phyloP scores from a whole-genome alignment of 2,329 filamentous ascomycete genomes.

The Escovopsis sp. region DNA sequence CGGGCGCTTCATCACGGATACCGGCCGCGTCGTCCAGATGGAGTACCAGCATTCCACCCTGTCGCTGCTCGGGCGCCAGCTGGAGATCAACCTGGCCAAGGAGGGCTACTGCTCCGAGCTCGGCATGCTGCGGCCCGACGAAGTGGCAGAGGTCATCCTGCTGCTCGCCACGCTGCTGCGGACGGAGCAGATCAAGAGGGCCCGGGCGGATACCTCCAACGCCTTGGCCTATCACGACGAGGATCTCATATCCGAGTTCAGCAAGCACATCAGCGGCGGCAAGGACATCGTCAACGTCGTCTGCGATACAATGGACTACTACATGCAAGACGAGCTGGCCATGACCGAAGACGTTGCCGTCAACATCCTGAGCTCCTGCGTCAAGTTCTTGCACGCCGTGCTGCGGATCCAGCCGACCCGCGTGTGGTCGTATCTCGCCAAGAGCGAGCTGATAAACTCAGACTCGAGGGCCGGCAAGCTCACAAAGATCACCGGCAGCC shows the following conservation, averaged over 20 bases:
- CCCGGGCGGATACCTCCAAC: constrained; percentile 7
- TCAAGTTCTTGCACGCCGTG: constrained; percentile 66
- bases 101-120: constrained; percentile 38
- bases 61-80: constrained; percentile 61
- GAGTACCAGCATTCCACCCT: constrained; percentile 71
- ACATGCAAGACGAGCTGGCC: constrained; percentile 41
- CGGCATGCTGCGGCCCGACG: constrained; percentile 40
- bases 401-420: constrained; percentile 63
- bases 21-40: constrained; percentile 58
- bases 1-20: constrained; percentile 63
- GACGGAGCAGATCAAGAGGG: constrained; percentile 27
- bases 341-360: constrained; percentile 51
- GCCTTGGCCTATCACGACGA: constrained; percentile 21
- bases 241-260: constrained; percentile 38
- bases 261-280: constrained; percentile 41
- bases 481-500: constrained; percentile 61
- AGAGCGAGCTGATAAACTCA: constrained; percentile 64
- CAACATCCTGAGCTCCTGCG: constrained; percentile 52
- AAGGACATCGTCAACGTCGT: constrained; percentile 70
- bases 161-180: constrained; percentile 59
- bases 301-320: constrained; percentile 69
- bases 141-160: constrained; percentile 58
- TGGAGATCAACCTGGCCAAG: constrained; percentile 51
- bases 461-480: constrained; percentile 66
- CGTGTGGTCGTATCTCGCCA: constrained; percentile 79